Conservation (phyloP, 306 rosid genomes). For the Glycine soja region DNA sequence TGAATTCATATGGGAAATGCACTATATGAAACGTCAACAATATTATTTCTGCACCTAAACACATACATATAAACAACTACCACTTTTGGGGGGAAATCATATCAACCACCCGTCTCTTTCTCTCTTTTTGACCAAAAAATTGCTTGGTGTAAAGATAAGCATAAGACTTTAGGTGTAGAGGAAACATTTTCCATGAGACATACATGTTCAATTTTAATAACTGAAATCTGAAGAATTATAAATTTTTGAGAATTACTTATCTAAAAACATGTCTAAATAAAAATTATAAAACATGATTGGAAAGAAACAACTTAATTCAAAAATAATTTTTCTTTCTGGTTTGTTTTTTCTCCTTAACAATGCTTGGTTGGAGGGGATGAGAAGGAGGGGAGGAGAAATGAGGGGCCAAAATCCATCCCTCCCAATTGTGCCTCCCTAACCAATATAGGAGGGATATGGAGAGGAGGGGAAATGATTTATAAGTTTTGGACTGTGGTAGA, state of each 20-base stretch:
- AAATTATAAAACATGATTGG: background rate
- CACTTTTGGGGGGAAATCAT: background rate
- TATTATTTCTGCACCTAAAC: background rate
- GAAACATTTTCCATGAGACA: background rate
- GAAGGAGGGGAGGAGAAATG: background rate
- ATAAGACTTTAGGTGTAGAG: background rate
- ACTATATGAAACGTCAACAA: background rate
- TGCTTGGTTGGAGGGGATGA: background rate
- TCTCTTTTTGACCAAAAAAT: background rate
- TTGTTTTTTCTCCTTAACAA: slow-evolving; percentile 18
- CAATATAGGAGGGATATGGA: background rate
- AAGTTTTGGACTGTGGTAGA: background rate
- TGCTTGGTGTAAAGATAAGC: background rate
- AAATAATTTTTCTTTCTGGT: background rate
- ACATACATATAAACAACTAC: background rate
- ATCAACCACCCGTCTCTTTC: background rate
- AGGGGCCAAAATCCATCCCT: background rate
- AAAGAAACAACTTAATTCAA: slow-evolving; percentile 9
- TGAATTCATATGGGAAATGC: slow-evolving; percentile 25
- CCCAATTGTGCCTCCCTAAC: background rate
- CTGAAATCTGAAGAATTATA: background rate
- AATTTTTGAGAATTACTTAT: background rate
- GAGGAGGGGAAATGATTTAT: background rate
- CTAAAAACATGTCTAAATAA: background rate
- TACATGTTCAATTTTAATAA: background rate